phyloP scores from a whole-genome alignment of 371 early-diverging fungal species.

The Lichtheimia ornata region DNA sequence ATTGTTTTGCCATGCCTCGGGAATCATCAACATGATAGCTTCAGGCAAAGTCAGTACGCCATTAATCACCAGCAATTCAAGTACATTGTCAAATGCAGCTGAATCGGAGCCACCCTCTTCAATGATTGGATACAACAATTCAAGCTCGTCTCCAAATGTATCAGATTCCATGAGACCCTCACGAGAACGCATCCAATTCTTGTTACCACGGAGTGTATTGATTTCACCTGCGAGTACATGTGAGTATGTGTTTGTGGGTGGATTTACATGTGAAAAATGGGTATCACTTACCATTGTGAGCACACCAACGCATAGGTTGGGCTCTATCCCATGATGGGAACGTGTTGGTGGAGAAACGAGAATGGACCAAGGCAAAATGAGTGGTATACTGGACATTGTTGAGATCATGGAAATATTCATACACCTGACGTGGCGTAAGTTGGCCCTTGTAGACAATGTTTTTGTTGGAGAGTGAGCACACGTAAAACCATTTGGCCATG shows the following conservation, averaged over 20 bases:
- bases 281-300: constrained; percentile 89
- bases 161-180: constrained; percentile 92
- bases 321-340: constrained; percentile 98
- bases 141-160: constrained; percentile 78
- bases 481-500: constrained; percentile 90
- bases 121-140: constrained; percentile 89
- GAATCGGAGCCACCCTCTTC: constrained; percentile 97
- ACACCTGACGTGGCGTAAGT: constrained; percentile 90
- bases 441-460: constrained; percentile 97
- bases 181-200: constrained; percentile 98
- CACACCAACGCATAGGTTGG: constrained; percentile 95
- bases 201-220: constrained; percentile 97
- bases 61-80: constrained; percentile 90
- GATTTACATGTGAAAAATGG: too few species aligned
- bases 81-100: constrained; percentile 93
- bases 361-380: constrained; percentile 96
- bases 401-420: constrained; percentile 89
- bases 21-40: constrained; percentile 97
- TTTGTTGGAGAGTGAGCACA: constrained; percentile 92
- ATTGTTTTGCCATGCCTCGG: constrained; percentile 96
- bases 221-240: constrained; percentile 80
- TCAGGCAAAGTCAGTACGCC: constrained; percentile 90
- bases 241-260: too few species aligned
- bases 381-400: constrained; percentile 77
- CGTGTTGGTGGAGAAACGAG: constrained; percentile 95